phyloP scores from a whole-genome alignment of 2,329 filamentous ascomycete genomes.

The Trichoderma oligosporum region DNA sequence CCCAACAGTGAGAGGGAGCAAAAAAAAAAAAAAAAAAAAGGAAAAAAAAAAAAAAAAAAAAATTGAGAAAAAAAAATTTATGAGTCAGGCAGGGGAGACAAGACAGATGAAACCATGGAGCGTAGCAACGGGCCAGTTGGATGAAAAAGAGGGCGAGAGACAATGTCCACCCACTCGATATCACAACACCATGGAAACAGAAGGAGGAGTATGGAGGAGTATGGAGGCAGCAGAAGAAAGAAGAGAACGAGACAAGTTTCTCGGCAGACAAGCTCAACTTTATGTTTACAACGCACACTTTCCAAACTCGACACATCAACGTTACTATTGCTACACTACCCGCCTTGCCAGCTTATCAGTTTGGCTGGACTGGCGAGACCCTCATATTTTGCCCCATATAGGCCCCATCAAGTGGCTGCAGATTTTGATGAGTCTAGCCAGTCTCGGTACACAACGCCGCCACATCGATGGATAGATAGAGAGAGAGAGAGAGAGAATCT shows the following conservation, averaged over 20 bases:
- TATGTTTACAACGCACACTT: background rate
- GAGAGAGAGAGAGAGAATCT: no score
- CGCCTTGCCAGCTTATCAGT: conserved; percentile 12
- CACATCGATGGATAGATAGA: no score
- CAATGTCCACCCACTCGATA: background rate
- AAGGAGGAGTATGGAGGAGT: background rate
- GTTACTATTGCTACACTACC: conserved; percentile 15
- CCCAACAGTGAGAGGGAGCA: background rate
- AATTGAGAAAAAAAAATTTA: no score
- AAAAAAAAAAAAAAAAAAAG: background rate
- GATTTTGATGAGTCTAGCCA: conserved; percentile 14
- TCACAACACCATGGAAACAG: conserved; percentile 1
- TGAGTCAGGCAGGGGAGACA: background rate
- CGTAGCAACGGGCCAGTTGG: background rate
- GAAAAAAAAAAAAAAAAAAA: background rate
- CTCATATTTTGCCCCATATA: conserved; percentile 15
- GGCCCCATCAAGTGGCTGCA: conserved; percentile 15
- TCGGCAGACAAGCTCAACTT: conserved; percentile 12
- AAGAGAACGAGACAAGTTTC: background rate
- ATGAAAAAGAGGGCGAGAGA: conserved; percentile 4
- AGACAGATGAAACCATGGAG: background rate
- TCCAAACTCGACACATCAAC: conserved; percentile 16
- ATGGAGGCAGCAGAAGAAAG: background rate
- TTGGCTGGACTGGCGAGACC: conserved; percentile 12
- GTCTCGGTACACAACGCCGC: conserved; percentile 9